Conservation (phyloP, 176 grass and related monocot species). For the Juncus inflexus region DNA sequence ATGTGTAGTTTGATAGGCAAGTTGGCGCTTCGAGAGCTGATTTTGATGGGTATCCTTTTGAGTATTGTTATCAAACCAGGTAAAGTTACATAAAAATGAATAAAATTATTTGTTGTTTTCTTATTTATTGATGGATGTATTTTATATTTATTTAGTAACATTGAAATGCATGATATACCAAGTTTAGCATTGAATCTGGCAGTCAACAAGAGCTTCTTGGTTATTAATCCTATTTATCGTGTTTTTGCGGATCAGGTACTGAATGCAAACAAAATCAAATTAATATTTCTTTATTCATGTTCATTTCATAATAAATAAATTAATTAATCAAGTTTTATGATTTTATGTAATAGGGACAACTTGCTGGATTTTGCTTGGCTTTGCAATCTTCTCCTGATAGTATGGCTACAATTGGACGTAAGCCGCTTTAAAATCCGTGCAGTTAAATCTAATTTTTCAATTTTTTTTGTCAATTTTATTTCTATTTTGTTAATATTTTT, state of each 20-base stretch:
- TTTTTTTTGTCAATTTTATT: background rate
- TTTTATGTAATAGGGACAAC: constrained; percentile 38
- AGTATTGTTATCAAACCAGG: constrained; percentile 83
- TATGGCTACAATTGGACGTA: constrained; percentile 82
- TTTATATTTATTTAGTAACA: constrained; percentile 47
- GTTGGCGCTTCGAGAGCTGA: constrained; percentile 54
- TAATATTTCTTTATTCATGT: constrained; percentile 16
- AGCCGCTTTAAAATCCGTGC: constrained; percentile 26
- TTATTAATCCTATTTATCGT: constrained; percentile 52
- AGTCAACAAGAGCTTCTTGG: constrained; percentile 72
- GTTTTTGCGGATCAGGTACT: constrained; percentile 49
- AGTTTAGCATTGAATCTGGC: constrained; percentile 56
- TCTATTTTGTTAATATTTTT: background rate
- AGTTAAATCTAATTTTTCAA: background rate
- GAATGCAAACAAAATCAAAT: no score
- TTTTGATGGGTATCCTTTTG: constrained; percentile 38
- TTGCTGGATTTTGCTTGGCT: constrained; percentile 66
- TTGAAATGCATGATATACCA: constrained; percentile 58
- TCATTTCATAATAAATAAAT: background rate
- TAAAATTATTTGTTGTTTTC: constrained; percentile 5
- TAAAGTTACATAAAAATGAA: constrained; percentile 35
- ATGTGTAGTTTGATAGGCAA: constrained; percentile 80
- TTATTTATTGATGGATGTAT: constrained; percentile 15
- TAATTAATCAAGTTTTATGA: no score
- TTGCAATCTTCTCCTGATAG: constrained; percentile 46